Evolutionary conservation across 2,329 filamentous ascomycete genomes (phyloP), one percentile per base, ranked within the genome.

Genomic region (Fusarium poae): DNA sequence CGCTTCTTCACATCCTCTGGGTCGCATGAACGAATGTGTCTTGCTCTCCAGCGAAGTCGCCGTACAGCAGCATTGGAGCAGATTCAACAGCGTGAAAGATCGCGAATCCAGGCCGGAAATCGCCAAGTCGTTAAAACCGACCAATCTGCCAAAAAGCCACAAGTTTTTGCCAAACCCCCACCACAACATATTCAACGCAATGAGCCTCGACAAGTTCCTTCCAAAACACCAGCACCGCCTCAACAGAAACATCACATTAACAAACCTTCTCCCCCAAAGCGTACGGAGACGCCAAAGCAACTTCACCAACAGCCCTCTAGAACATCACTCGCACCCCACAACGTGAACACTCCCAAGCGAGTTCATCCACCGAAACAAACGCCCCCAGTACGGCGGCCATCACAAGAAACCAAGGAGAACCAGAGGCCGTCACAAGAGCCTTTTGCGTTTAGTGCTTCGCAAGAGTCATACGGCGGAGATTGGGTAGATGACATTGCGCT

Each of bases 1-100:
- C 77, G 77, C 15, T 81, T 81, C 70, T 81, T 81, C 58, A 81
- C 79, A 3, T 72, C 78, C 4, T 80, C 79, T 0, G 79, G 79
- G 12, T 77, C 76, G 2, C 74, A 76, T 23, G 79, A 80, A 58
- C 68, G 75, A 37, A 64, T 79, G 40, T 76, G 76, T 3, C 72
- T 80, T 1, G 78, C 78, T 6, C 53, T 80, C 2, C 75, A 78
- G 13, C 76, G 76, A 21, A 81, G 79, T 51, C 75, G 76, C 5
- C 77, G 78, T 29, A 76, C 73, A 27, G 78, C 78, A 6, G 78
- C 74, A 3, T 66, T 76, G 1, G 75, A 80, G 27, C 65, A 74
- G 32, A 50, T 77, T 7, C 75, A 75, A 15, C 69, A 73, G 9
- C 65, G 67, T 6, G 74, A 78, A n/a, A 67, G 61, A 3, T 46